Evolutionary conservation across 2,329 filamentous ascomycete genomes (phyloP).

Genomic region (Beauveria caledonica): DNA sequence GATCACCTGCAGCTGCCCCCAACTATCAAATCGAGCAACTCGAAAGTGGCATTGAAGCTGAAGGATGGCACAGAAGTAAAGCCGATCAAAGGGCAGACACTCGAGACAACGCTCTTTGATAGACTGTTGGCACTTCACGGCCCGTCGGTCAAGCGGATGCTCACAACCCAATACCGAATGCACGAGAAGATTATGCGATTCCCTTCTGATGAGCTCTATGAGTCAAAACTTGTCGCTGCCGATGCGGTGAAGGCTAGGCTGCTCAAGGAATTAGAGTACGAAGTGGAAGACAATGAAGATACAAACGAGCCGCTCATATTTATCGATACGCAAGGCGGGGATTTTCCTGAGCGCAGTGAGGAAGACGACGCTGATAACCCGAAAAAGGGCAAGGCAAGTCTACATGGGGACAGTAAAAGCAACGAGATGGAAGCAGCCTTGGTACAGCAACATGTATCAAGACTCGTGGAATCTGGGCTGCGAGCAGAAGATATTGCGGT

Average conservation of each 20-base stretch:
- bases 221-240: conserved; percentile 69
- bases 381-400: conserved; percentile 36
- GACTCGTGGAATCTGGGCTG: conserved; percentile 71
- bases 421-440: conserved; percentile 85
- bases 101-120: conserved; percentile 92
- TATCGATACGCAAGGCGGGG: conserved; percentile 91
- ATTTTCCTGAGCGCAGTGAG: conserved; percentile 77
- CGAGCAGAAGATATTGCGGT: conserved; percentile 80
- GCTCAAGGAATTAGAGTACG: conserved; percentile 69
- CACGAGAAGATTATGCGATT: conserved; percentile 93
- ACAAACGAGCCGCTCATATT: conserved; percentile 84
- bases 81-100: conserved; percentile 45
- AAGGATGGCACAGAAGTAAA: conserved; percentile 27
- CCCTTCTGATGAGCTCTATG: conserved; percentile 83
- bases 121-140: conserved; percentile 77
- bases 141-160: conserved; percentile 77
- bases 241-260: conserved; percentile 68
- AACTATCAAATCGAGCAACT: conserved; percentile 76
- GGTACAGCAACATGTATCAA: conserved; percentile 67
- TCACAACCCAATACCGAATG: conserved; percentile 98
- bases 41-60: conserved; percentile 34
- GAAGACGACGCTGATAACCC: conserved; percentile 50
- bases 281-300: conserved; percentile 72
- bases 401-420: conserved; percentile 63
- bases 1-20: conserved; percentile 92